Evolutionary conservation across 2,329 filamentous ascomycete species (phyloP), one percentile per base, ranked within the genome.

Genomic region (Colletotrichum gigasporum): DNA sequence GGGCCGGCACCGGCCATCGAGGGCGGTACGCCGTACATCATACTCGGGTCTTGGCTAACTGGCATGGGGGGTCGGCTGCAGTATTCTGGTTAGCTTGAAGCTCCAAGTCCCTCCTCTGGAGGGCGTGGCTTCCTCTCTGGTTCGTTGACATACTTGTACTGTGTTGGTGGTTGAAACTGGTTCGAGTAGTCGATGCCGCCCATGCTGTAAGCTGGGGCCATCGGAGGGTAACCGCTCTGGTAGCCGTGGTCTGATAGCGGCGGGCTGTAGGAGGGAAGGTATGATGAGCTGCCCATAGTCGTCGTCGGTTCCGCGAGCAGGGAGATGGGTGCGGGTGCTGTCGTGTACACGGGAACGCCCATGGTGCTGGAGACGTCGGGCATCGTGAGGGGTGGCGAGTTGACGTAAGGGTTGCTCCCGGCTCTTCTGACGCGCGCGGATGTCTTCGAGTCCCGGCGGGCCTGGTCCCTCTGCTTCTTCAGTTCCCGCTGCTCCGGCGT

Each of bases 401-500:
- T 74, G 52, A 76, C 71, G 61, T 78, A 77, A 65, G 68, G 73
- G 67, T 74, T 78, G 75, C 83, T 86, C 72, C 80, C 82, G 30
- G 81, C 79, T 55, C 86, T 82, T 67, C 83, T 81, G 50, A 83
- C 78, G 63, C 86, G 82, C 8, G 76, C 73, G 3, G 81, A 79
- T 14, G 84, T 73, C 72, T 89, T 90, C 6, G 84, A 83, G 68
- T 87, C 85, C 68, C 87, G 80, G 61, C 88, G 83, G 44, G 80
- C 84, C 69, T 84, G 85, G 68, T 89, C 87, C 65, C 83, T 81
- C 70, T 90, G 87, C 63, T 86, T 82, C 76, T 87, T 89, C 41
- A 89, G 73, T 70, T 88, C 87, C 67, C 87, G 83, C 73, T 89
- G 86, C 71, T 89, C 86, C 6, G 85, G 78, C 5, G 85, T 87